Base-by-base conservation (phyloP, 1,284 basidiomycete genomes). In the Apiotrichum montevideense region DNA sequence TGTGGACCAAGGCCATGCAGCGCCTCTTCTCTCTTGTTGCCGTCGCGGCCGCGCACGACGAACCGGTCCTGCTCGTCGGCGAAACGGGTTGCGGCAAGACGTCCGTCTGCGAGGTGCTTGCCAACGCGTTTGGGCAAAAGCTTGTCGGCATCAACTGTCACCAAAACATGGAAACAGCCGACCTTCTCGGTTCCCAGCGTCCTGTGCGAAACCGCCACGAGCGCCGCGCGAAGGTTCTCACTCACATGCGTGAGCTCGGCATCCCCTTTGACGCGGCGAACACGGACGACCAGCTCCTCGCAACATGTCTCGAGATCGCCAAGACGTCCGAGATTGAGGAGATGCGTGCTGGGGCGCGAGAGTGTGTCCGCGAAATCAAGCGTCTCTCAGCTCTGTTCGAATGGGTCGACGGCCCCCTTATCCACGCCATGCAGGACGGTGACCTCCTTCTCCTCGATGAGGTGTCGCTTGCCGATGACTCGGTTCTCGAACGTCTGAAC, bases 11-110 rank as follows among this genome's bases (percentile, higher is more conserved):
- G 35, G 90, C 94, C 0, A 96, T 97, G 90, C 87, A 87, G 66
- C 84, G 95, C 21, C 80, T 98, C 4, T 94, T 93, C 72, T 81
- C 86, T 35, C 81, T 99, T 8, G 84, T 95, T 15, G 84, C 87
- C 4, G 84, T 88, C 8, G 92, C 91, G 1, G 77, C 98, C 47
- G 84, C 84, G 37, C 91, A 89, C 77, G 87, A 97, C 68, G 96
- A 99, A 71, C 96, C 96, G 0, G 87, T 98, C 21, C 81, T 99
- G 4, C 82, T 99, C n/a, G 95, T 99, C 13, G 96, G 96, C 1
- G 95, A 98, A 77, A 98, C 96, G 0, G 96, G 96, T 33, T 89
- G 89, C 3, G 96, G 96, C 7, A 99, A 99, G 78, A 99, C 96
- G 0, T 95, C 93, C 0, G 88, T 98, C 29, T 98, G 95, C 69